Percentiles rank a stretch among this genome's conserved stretches.
Evolutionary conservation across 2,329 filamentous ascomycete species (phyloP).

Genomic region (Fusarium goolgardi): DNA sequence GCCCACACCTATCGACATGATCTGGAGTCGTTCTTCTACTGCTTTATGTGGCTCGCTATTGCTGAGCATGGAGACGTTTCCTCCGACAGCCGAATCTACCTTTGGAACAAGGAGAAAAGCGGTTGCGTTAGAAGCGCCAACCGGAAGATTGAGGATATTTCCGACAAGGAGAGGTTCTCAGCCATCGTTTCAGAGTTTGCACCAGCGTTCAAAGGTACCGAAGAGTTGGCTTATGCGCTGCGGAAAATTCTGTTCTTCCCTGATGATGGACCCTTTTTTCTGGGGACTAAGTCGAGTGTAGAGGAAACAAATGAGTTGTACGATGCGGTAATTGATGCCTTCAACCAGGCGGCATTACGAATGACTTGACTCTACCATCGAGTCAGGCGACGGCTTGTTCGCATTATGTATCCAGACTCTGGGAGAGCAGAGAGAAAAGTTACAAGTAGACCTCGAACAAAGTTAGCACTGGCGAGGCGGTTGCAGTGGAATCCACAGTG

Average conservation of each 20-base stretch:
- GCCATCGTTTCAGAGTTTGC: slow-evolving; percentile 3
- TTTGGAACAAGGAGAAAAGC: neutral
- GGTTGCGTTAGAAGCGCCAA: neutral
- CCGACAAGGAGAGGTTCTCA: neutral
- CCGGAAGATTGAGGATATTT: slow-evolving; percentile 13
- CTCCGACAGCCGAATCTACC: slow-evolving; percentile 1
- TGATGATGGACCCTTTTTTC: neutral
- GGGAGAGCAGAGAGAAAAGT: neutral
- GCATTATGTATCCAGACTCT: neutral
- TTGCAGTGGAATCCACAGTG: neutral
- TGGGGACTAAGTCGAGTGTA: neutral
- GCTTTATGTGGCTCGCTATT: slow-evolving; percentile 34
- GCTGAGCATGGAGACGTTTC: neutral
- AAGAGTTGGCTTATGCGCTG: neutral
- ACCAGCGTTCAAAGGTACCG: neutral
- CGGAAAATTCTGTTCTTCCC: slow-evolving; percentile 3
- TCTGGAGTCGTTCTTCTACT: slow-evolving; percentile 48
- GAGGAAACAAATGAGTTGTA: neutral
- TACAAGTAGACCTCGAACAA: neutral
- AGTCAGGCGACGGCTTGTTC: neutral
- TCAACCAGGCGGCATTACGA: neutral
- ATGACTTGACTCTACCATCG: neutral
- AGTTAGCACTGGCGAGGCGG: neutral
- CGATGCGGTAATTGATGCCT: neutral
- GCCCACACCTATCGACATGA: slow-evolving; percentile 44